Conservation (phyloP, 805 yeast genomes). For the Spencermartinsiella europaea region DNA sequence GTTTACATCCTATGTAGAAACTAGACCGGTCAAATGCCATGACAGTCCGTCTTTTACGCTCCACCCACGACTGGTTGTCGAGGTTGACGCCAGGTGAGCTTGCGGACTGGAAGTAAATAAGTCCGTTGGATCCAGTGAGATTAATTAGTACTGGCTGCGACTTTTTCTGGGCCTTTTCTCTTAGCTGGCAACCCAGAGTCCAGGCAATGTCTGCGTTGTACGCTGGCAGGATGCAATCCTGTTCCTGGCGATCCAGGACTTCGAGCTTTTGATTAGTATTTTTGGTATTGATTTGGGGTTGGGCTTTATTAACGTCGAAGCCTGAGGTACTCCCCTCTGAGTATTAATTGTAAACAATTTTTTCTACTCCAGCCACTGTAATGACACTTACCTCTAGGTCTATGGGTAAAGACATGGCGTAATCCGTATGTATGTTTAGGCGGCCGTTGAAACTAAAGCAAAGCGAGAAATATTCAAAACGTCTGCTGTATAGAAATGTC, state of each 20-base stretch:
- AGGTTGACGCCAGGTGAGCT: conserved; percentile 27
- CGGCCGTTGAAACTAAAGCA: no score
- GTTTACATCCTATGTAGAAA: conserved; percentile 27
- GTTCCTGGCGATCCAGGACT: conserved; percentile 25
- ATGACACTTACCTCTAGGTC: conserved; percentile 5
- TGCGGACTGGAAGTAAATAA: conserved; percentile 26
- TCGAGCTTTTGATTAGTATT: conserved; percentile 10
- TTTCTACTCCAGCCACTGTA: no score
- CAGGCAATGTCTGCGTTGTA: conserved; percentile 57
- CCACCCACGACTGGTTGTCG: conserved; percentile 30
- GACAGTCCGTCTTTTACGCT: conserved; percentile 27
- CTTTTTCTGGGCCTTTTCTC: conserved; percentile 56
- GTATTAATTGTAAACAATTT: no score
- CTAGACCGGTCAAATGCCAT: conserved; percentile 26
- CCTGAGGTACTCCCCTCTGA: no score
- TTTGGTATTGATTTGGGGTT: background rate
- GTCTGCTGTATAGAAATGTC: no score
- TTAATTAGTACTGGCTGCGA: conserved; percentile 24
- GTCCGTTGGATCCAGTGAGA: conserved; percentile 23
- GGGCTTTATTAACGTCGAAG: background rate
- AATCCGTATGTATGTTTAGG: no score
- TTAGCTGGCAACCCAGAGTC: conserved; percentile 72
- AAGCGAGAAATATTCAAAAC: no score
- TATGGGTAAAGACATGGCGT: conserved; percentile 2
- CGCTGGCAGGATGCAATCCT: conserved; percentile 22